A percentile compares a stretch with the other conserved stretches of the same genome.
These are phyloP conservation scores for Hippophae tibetana DNA, from an alignment of 306 rosid genomes.

Conservation along the genomic window DNA sequence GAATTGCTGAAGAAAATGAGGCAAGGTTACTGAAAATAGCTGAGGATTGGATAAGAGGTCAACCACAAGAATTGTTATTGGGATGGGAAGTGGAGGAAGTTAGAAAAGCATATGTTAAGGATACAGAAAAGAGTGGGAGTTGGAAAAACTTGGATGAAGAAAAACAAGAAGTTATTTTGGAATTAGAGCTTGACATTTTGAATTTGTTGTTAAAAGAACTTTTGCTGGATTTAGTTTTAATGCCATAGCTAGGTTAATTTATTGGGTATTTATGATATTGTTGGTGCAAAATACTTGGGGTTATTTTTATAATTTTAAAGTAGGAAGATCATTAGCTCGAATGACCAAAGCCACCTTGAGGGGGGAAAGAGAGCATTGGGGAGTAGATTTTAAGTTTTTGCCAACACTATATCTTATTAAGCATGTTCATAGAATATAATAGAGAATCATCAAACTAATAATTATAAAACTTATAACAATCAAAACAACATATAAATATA, in stretches of 20 bases:
- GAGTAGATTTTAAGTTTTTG: not conserved
- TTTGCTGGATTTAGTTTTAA: slow-evolving; percentile 28
- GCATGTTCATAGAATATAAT: too few species aligned
- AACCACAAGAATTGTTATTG: slow-evolving; percentile 23
- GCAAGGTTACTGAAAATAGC: slow-evolving; percentile 21
- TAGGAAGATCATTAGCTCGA: slow-evolving; percentile 17
- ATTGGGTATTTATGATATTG: slow-evolving; percentile 1
- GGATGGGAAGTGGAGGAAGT: slow-evolving; percentile 52
- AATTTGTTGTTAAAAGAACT: slow-evolving; percentile 38
- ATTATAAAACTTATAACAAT: too few species aligned
- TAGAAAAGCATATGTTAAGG: slow-evolving; percentile 28
- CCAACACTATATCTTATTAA: too few species aligned
- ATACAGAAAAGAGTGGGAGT: slow-evolving; percentile 42
- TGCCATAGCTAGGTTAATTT: not conserved
- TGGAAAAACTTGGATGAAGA: slow-evolving; percentile 37
- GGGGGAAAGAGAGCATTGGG: not conserved
- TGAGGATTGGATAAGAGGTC: slow-evolving; percentile 48
- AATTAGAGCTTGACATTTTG: slow-evolving; percentile 41
- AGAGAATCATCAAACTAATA: too few species aligned
- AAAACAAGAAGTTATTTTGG: slow-evolving; percentile 21
- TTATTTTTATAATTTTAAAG: slow-evolving; percentile 7
- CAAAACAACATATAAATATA: too few species aligned
- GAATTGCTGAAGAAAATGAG: slow-evolving; percentile 15
- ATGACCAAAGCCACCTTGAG: slow-evolving; percentile 18
- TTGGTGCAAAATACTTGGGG: not conserved